Conservation (phyloP, 2,329 filamentous ascomycete species). For the Coleophoma crateriformis region DNA sequence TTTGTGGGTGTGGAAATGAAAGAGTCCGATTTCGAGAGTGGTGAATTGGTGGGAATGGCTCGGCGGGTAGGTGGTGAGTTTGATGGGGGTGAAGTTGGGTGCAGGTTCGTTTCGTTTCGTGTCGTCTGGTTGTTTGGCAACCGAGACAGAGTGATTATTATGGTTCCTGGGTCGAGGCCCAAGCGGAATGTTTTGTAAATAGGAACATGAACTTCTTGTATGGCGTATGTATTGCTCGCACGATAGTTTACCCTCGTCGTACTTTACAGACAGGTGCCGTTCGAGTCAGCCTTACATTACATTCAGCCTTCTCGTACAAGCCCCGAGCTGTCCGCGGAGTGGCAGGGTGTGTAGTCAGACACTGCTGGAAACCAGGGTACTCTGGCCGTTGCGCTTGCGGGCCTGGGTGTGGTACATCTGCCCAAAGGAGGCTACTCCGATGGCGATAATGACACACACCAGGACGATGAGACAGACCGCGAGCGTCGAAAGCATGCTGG, state of each 20-base stretch:
- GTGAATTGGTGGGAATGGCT: conserved; percentile 2
- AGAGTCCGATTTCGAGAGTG: not conserved
- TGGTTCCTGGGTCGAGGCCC: not conserved
- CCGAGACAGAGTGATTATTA: not conserved
- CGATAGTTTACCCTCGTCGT: not conserved
- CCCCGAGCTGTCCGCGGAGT: too few species aligned
- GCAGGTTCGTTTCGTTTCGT: not conserved
- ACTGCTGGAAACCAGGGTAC: too few species aligned
- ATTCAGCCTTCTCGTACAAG: too few species aligned
- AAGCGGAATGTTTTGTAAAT: not conserved
- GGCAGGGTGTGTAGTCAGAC: too few species aligned
- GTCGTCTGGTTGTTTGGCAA: not conserved
- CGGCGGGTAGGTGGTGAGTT: not conserved
- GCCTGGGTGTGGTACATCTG: conserved; percentile 6
- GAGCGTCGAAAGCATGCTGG: not conserved
- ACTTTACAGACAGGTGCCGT: not conserved
- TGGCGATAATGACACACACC: conserved; percentile 1
- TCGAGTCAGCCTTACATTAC: not conserved
- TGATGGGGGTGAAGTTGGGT: not conserved
- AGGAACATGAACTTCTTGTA: not conserved
- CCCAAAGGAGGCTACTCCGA: conserved; percentile 8
- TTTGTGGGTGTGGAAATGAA: not conserved
- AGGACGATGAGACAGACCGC: not conserved
- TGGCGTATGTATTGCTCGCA: not conserved
- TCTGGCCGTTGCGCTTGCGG: not conserved